phyloP scores from a whole-genome alignment of 768 basidiomycete species.

The Collybia sordida region DNA sequence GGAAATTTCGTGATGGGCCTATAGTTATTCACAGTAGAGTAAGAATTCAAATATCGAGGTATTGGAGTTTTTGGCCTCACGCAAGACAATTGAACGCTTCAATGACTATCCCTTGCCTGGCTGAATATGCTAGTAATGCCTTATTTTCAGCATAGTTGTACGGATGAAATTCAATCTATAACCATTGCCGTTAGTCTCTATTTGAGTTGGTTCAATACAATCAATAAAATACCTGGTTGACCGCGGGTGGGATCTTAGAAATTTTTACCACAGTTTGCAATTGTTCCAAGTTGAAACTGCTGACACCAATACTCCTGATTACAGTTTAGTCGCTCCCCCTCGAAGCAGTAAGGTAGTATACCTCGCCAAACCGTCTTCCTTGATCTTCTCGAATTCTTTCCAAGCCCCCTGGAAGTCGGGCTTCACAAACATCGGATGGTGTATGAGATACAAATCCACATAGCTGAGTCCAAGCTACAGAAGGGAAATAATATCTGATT shows the following conservation, averaged over 20 bases:
- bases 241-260: slow-evolving; percentile 59
- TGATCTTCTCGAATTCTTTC: slow-evolving; percentile 56
- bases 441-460: slow-evolving; percentile 73
- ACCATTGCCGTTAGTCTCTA: neutral
- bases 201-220: neutral
- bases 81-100: slow-evolving; percentile 57
- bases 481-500: neutral
- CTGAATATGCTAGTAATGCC: slow-evolving; percentile 44
- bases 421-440: slow-evolving; percentile 36
- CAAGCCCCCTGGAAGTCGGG: slow-evolving; percentile 41
- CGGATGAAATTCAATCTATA: slow-evolving; percentile 54
- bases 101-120: slow-evolving; percentile 48
- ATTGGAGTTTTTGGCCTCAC: slow-evolving; percentile 24
- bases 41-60: neutral
- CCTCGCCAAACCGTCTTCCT: slow-evolving; percentile 45
- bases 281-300: slow-evolving; percentile 57
- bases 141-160: slow-evolving; percentile 54
- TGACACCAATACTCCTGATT: slow-evolving; percentile 44
- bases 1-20: slow-evolving; percentile 57
- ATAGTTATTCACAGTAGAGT: neutral
- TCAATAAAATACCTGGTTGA: slow-evolving; percentile 55
- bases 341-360: slow-evolving; percentile 16
- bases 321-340: neutral
- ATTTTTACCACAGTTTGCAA: slow-evolving; percentile 50
- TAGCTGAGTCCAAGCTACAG: slow-evolving; percentile 56